These are phyloP conservation scores for Solanum clarkiae DNA, from an alignment of 257 asterid genomes.

Conservation along the genomic window DNA sequence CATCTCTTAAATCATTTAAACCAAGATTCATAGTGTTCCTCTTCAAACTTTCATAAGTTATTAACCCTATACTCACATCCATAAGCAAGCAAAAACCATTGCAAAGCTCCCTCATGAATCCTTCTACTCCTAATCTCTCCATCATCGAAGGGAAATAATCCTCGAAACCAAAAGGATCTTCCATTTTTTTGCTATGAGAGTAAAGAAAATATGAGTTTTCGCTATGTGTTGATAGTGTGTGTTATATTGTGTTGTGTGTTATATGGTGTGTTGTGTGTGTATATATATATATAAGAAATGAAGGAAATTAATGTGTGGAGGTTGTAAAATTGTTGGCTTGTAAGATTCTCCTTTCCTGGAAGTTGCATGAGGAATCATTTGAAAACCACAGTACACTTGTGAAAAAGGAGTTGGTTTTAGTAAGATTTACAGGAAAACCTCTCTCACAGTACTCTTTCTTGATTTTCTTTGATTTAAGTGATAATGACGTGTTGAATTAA, in stretches of 20 bases:
- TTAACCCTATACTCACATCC: constrained; percentile 22
- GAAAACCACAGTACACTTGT: background rate
- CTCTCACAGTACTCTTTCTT: background rate
- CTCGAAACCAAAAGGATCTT: constrained; percentile 8
- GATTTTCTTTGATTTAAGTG: background rate
- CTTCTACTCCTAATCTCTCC: constrained; percentile 15
- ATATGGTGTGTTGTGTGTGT: background rate
- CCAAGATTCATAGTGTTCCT: constrained; percentile 19
- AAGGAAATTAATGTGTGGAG: background rate
- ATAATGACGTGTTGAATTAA: background rate
- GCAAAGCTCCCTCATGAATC: constrained; percentile 25
- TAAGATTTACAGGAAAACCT: background rate
- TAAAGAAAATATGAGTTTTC: background rate
- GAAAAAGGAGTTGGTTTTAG: background rate
- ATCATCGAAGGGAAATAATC: constrained; percentile 27
- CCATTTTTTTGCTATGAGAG: background rate
- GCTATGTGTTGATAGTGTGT: background rate
- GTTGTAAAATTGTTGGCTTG: background rate
- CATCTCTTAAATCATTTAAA: constrained; percentile 19
- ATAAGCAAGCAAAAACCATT: constrained; percentile 20
- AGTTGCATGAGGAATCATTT: constrained; percentile 9
- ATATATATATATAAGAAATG: background rate
- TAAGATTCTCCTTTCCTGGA: constrained; percentile 7
- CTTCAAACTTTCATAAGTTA: constrained; percentile 29
- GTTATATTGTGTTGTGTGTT: background rate